Base-by-base conservation (phyloP, 805 yeast genomes). In the Cyberlindnera japonica region DNA sequence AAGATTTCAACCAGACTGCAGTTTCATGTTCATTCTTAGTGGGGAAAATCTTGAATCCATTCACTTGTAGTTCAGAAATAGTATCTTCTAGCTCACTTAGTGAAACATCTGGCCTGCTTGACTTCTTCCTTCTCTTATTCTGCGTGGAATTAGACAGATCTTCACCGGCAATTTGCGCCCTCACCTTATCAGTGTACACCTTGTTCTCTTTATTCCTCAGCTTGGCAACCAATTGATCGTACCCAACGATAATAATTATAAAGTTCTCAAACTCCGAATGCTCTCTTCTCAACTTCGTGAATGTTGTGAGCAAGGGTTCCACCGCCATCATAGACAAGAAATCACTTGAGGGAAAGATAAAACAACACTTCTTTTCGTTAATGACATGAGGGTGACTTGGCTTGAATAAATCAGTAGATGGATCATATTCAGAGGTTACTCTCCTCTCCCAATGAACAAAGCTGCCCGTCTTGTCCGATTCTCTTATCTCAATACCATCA, bases 1-100 rank as follows among this genome's bases (percentile, higher is more conserved):
- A 69, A 13, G 81, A 72, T 33, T 67, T 71, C 13, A 81, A 53
- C 79, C 86, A 79, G 4, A 62, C 67, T 1, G 67, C 40, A 1
- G 74, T 59, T 36, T 79, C 85, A 34, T 58, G 67, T 6, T 54
- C 53, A 33, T 66, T 74, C 59, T 65, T 68, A 2, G 74, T 67
- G 13, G 70, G 73, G 49, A 79, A 77, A 1, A 79, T 55, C 46
- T 77, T 77, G 16, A 75, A 57, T 3, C 72, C 71, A 23, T 64
- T 50, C 6, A 80, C 59, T 55, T 79, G 80, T 8, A 74, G 58
- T 26, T 66, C 65, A 12, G 70, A 58, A 1, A 79, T 44, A 5
- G 69, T 52, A 12, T 59, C 55, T 38, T 70, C 74, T 11, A 74
- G 57, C 29, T 71, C 70, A 12, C 43, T 43, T 13, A 48, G 20